Base-by-base conservation (phyloP, 768 basidiomycete species). In the Galerina marginata region DNA sequence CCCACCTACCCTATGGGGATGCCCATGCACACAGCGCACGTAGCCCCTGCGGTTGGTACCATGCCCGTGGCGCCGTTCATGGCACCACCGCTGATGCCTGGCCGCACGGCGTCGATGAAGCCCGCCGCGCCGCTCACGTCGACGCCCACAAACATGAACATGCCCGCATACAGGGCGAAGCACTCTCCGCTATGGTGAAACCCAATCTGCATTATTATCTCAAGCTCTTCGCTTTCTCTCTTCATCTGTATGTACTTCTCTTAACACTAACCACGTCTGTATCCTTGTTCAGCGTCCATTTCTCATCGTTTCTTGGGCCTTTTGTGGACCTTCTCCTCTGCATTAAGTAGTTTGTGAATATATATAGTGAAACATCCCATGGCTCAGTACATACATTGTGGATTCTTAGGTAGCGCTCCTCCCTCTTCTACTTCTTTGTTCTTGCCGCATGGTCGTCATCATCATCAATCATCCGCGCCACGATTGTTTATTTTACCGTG, bases 1-100 rank as follows among this genome's bases (percentile, higher is more conserved):
- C 68, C 68, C 25, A 52, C 56, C 7, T 67, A 65, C 43, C 70
- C 69, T 15, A 45, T 69, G 38, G 66, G 61, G 10, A 64, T 70
- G 54, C 46, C 64, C 6, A 54, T 64, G 52, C 63, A 64, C 9
- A 33, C 29, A 33, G 29, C 42, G 51, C 51, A 53, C 38, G 25
- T 40, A 39, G 38, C 36, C 20, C 38, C 50, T 3, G 23, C 23
- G 9, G 39, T 23, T 10, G 38, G 23, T 16, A 37, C 38, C 23
- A 51, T 61, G 43, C n/a, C 44, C 15, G 60, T 49, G 6, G 39
- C 47, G 33, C 49, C 48, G 5, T 56, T 29, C 38, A 42, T 58
- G 46, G 38, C 47, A 29, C 62, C 63, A 20, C n/a, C 55, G 23
- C n/a, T 58, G 51, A 58, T 57, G 33, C 43, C 56, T 9, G 15